Evolutionary conservation across 140 eudicot genomes (phyloP).

Genomic region (Senecio squalidus): DNA sequence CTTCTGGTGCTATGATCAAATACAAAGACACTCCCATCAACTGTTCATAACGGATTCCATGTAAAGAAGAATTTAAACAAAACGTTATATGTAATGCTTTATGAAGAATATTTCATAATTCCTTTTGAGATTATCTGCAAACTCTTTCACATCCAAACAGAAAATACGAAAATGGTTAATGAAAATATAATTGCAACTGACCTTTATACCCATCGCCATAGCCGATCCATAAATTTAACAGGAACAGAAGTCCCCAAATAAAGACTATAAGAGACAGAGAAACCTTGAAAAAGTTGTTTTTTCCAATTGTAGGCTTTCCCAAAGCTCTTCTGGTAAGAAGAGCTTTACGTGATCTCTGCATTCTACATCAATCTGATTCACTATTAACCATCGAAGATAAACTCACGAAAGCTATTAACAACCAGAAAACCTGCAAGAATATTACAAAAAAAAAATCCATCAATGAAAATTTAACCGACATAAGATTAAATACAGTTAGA

Average conservation of each 20-base stretch:
- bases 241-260: slow-evolving; percentile 80
- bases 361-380: slow-evolving; percentile 68
- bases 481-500: slow-evolving; percentile 18
- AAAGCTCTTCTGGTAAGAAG: slow-evolving; percentile 81
- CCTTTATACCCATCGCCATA: slow-evolving; percentile 79
- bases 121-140: no score
- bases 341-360: slow-evolving; percentile 98
- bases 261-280: slow-evolving; percentile 63
- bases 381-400: slow-evolving; percentile 19
- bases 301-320: slow-evolving; percentile 45
- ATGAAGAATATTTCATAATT: no score
- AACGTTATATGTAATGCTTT: background rate
- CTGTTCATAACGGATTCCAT: no score
- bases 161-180: background rate
- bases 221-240: slow-evolving; percentile 69
- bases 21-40: no score
- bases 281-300: slow-evolving; percentile 47
- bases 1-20: no score
- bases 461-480: no score
- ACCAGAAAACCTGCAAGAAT: slow-evolving; percentile 28
- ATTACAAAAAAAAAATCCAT: background rate
- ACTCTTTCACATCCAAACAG: background rate
- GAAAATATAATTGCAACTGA: slow-evolving; percentile 23
- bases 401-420: slow-evolving; percentile 9
- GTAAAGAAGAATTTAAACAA: background rate